A percentile compares a stretch with the other conserved stretches of the same genome.
phyloP scores from a whole-genome alignment of 768 basidiomycete genomes.

The Phanerochaete carnosa region DNA sequence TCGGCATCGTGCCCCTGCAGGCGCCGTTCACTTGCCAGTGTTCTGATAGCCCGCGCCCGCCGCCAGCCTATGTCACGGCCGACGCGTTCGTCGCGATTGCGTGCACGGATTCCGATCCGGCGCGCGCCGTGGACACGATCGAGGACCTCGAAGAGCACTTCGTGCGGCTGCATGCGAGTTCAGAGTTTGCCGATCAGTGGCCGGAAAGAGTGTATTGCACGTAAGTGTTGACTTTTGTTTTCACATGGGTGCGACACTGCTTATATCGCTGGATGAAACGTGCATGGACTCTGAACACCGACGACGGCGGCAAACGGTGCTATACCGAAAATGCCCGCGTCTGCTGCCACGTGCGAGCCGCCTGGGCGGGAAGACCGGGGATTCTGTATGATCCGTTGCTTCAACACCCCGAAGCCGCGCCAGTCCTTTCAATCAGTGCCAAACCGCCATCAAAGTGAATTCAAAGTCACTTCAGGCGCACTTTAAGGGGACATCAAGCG shows the following conservation, averaged over 20 bases:
- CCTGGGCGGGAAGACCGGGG: too few species aligned
- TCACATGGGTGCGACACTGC: background rate
- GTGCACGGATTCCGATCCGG: background rate
- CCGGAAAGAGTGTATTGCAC: background rate
- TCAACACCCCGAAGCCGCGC: too few species aligned
- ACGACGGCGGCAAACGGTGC: too few species aligned
- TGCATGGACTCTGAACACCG: too few species aligned
- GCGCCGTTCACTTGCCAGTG: background rate
- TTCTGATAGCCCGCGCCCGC: background rate
- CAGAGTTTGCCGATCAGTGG: conserved; percentile 14
- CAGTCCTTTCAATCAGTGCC: too few species aligned
- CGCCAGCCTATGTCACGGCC: background rate
- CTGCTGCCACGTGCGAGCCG: too few species aligned
- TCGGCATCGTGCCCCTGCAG: background rate
- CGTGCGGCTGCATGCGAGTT: conserved; percentile 3
- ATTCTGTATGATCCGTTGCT: too few species aligned
- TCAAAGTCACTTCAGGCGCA: too few species aligned
- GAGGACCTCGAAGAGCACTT: conserved; percentile 3
- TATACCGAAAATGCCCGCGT: too few species aligned
- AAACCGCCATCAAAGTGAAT: too few species aligned
- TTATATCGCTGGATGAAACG: background rate
- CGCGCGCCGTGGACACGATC: background rate
- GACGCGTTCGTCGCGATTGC: background rate
- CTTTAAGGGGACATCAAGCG: too few species aligned
- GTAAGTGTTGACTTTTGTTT: background rate